phyloP scores from a whole-genome alignment of 164 flowering plant genomes.

The Chloranthus sessilifolius region DNA sequence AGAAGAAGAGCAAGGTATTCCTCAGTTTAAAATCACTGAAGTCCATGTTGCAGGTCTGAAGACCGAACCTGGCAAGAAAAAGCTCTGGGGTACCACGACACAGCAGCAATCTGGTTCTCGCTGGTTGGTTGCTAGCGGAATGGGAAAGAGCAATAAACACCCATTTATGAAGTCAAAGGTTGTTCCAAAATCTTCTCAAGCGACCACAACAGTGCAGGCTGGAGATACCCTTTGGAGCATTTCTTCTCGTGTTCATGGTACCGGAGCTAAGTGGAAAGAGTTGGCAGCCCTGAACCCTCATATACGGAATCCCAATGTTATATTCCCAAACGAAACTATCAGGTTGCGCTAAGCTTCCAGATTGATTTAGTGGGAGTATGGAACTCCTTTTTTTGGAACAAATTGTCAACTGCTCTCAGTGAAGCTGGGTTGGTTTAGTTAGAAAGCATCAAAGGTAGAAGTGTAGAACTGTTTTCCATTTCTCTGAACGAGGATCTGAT shows the following conservation, averaged over 20 bases:
- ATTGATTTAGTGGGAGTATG: background rate
- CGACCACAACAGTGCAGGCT: conserved; percentile 32
- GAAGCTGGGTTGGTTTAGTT: background rate
- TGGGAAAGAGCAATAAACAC: conserved; percentile 68
- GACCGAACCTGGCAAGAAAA: conserved; percentile 33
- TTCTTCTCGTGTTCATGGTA: conserved; percentile 65
- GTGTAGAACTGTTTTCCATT: background rate
- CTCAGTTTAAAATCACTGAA: conserved; percentile 55
- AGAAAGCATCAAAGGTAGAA: background rate
- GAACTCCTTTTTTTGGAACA: background rate
- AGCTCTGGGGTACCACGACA: conserved; percentile 37
- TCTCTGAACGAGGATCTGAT: background rate
- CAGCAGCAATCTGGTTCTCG: conserved; percentile 86
- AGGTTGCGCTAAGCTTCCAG: conserved; percentile 32
- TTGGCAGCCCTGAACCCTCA: conserved; percentile 58
- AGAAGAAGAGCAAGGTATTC: conserved; percentile 35
- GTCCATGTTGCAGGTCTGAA: conserved; percentile 70
- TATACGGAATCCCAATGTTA: conserved; percentile 66
- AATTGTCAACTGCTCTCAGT: background rate
- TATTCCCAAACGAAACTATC: conserved; percentile 52
- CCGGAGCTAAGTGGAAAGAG: conserved; percentile 62
- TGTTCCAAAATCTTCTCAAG: conserved; percentile 28
- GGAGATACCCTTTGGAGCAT: conserved; percentile 83
- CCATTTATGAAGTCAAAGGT: conserved; percentile 51
- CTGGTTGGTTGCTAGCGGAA: conserved; percentile 87